These are phyloP conservation scores for Aspergillus hancockii DNA, from an alignment of 495 filamentous ascomycete species.

Conservation along the genomic window DNA sequence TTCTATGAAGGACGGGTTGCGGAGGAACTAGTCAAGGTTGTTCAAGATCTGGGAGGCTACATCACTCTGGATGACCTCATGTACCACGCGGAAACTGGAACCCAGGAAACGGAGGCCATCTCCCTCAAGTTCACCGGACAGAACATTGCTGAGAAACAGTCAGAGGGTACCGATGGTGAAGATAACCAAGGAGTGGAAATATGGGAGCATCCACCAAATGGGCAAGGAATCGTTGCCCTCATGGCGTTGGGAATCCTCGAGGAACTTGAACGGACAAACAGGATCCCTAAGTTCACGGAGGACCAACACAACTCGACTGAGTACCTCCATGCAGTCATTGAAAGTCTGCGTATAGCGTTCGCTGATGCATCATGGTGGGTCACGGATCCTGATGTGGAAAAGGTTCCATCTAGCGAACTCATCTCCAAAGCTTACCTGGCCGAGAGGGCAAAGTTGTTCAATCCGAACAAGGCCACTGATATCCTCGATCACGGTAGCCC, in stretches of 20 bases:
- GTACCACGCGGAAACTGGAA: conserved; percentile 70
- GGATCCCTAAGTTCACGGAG: conserved; percentile 66
- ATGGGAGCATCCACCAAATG: conserved; percentile 98
- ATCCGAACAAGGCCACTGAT: conserved; percentile 55
- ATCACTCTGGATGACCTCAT: conserved; percentile 78
- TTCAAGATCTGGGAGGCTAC: conserved; percentile 73
- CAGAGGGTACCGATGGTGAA: conserved; percentile 42
- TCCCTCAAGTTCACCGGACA: conserved; percentile 75
- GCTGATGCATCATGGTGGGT: conserved; percentile 89
- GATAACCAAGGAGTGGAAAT: conserved; percentile 68
- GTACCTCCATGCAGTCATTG: conserved; percentile 90
- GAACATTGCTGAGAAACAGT: conserved; percentile 53
- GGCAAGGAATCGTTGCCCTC: conserved; percentile 91
- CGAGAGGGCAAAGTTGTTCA: conserved; percentile 69
- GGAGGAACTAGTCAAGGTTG: conserved; percentile 73
- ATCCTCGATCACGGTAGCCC: conserved; percentile 64
- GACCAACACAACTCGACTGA: conserved; percentile 72
- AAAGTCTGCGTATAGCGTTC: conserved; percentile 89
- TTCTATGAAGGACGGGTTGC: conserved; percentile 90
- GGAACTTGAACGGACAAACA: conserved; percentile 70
- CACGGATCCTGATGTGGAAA: conserved; percentile 70
- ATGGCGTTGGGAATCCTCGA: conserved; percentile 92
- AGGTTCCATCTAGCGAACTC: conserved; percentile 64
- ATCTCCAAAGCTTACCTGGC: conserved; percentile 65
- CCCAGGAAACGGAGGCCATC: conserved; percentile 79